Evolutionary conservation across 306 rosid species (phyloP).

Genomic region (Phaseolus lunatus): DNA sequence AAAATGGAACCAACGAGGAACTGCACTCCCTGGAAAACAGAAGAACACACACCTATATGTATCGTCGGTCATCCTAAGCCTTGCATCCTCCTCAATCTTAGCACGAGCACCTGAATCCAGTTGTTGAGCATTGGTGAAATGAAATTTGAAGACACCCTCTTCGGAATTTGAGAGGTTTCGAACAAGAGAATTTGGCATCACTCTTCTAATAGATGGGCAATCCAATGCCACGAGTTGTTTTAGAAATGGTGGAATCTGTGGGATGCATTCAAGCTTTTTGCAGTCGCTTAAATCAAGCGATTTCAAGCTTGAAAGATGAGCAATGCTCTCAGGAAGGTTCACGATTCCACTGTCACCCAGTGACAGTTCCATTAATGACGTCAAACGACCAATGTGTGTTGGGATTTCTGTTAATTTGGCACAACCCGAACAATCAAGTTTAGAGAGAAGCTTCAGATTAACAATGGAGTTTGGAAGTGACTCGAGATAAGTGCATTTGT

Average conservation of each 20-base stretch:
- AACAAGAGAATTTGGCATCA: slow-evolving; percentile 22
- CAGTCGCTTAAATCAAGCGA: slow-evolving; percentile 44
- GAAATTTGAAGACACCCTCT: slow-evolving; percentile 30
- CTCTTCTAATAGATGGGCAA: slow-evolving; percentile 31
- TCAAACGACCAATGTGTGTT: slow-evolving; percentile 2
- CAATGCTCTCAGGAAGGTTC: slow-evolving; percentile 41
- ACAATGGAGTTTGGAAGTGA: no score
- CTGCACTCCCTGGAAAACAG: slow-evolving; percentile 45
- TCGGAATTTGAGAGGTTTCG: background rate
- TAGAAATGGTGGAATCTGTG: slow-evolving; percentile 36
- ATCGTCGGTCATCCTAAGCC: slow-evolving; percentile 7
- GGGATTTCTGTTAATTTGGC: slow-evolving; percentile 29
- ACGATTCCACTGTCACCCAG: background rate
- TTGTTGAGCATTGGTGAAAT: slow-evolving; percentile 43
- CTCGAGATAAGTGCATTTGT: accelerated
- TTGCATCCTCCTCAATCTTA: slow-evolving; percentile 19
- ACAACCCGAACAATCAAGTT: no score
- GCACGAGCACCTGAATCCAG: slow-evolving; percentile 23
- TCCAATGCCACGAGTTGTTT: slow-evolving; percentile 39
- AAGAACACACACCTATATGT: slow-evolving; percentile 26
- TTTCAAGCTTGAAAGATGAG: slow-evolving; percentile 41
- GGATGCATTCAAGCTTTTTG: slow-evolving; percentile 40
- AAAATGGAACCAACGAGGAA: slow-evolving; percentile 43
- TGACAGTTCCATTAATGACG: slow-evolving; percentile 32
- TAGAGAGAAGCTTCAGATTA: no score